Evolutionary conservation across 2,329 filamentous ascomycete species (phyloP), one percentile per base, ranked within the genome.

Genomic region (Colletotrichum noveboracense): DNA sequence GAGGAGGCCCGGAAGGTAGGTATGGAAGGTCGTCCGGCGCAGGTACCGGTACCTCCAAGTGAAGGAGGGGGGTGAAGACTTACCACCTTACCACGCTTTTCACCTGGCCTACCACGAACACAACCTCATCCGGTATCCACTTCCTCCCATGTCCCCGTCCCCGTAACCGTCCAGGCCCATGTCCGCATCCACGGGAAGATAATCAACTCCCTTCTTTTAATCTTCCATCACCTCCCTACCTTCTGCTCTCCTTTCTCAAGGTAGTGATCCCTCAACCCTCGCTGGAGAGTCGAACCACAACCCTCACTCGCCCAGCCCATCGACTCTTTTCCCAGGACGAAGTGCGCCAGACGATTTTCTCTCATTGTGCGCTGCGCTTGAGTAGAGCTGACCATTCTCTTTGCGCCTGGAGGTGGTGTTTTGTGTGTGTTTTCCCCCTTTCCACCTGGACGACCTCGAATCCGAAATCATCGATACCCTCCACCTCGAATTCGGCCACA

Each of bases 71-170:
- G 43, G n/a, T 21, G 43, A 52, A 18, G 43, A 52, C 24, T 52
- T 18, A n/a, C 32, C 32, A 48, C 21, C 52, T 70, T n/a, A 43
- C 55, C 21, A 60, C 43, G 38, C 61, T 60, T 34, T 21, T n/a
- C 21, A n/a, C 36, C 55, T 56, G n/a, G 30, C 48, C 69, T 73
- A 75, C 30, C 24, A 58, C 58, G 24, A 69, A 28, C 48, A 58
- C 43, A 69, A 73, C 70, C 58, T 74, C 58, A 36, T 74, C 58
- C 28, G 56, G 74, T 64, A 76, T 74, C 74, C 74, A 76, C 74
- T 48, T 64, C 52, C 56, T 58, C 43, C 65, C 36, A 30, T 26
- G 66, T 28, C 52, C 65, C 66, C 66, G 58, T 30, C 43, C 58
- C 70, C 32, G 38, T 48, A n/a, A n/a, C 38, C 38, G 71, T 64